Evolutionary conservation across 2,329 filamentous ascomycete species (phyloP), one percentile per base, ranked within the genome.

Genomic region (Colletotrichum sp.): DNA sequence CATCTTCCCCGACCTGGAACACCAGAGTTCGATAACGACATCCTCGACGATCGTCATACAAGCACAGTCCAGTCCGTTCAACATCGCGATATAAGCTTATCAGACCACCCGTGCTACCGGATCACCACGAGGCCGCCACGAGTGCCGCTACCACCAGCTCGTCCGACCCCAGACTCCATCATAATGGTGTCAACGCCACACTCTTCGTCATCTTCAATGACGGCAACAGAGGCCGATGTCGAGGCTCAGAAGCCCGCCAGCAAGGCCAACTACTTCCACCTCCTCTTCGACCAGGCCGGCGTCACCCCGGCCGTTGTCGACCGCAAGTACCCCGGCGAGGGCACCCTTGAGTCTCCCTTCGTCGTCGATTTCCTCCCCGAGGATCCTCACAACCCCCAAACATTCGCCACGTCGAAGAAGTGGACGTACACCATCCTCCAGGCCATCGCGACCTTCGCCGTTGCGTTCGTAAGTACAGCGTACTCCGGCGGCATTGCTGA

Each of bases 401-500:
- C 86, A 65, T 93, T 90, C 79, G 84, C 87, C n/a, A 72, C 79
- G 3, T 74, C 80, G 66, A 89, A 87, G 81, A 94, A 94, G 85
- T 95, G 93, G 92, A 82, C 82, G n/a, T 89, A 92, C 78, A 93
- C 91, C 2, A 81, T 89, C 63, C 80, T 92, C 62, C 90, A 92
- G 64, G 91, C 92, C 12, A 79, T 93, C 26, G 89, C 92, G 24
- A 93, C 92, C 2, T 86, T 95, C 62, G 92, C 87, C 28, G 92
- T 94, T 28, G 87, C 93, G 10, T 92, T 94, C 79, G 90, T 90
- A 57, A 93, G 91, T 15, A 91, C 90, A 4, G 92, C 92, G 16
- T 93, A 90, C 81, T 89, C 88, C 7, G 90, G 90, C 16, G 90
- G 90, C 52, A 82, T 90, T 16, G 71, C 79, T n/a, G 84, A 90